Conservation (phyloP, 177 flowering plant genomes). For the Telopea speciosissima region DNA sequence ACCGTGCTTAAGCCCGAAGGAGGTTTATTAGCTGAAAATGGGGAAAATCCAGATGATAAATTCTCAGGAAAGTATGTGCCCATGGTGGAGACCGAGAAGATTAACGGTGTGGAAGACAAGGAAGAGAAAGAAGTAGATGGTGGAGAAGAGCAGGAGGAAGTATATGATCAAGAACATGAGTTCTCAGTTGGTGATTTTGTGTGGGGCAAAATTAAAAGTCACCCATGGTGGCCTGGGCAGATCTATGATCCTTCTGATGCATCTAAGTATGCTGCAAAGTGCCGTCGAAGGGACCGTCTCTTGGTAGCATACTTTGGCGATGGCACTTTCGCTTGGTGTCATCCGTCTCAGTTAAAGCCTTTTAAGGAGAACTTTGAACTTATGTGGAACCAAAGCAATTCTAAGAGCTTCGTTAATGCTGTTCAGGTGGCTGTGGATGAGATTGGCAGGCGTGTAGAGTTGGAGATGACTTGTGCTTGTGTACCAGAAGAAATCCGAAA, state of each 20-base stretch:
- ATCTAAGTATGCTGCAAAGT: slow-evolving; percentile 24
- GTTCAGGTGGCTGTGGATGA: slow-evolving; percentile 49
- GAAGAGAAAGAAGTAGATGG: slow-evolving; percentile 4
- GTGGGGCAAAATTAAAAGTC: slow-evolving; percentile 44
- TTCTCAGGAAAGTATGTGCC: background rate
- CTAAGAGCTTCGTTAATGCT: slow-evolving; percentile 47
- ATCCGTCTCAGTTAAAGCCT: slow-evolving; percentile 45
- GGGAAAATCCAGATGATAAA: background rate
- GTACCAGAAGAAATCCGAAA: slow-evolving; percentile 15
- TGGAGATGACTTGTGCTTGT: slow-evolving; percentile 56
- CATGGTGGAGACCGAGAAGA: background rate
- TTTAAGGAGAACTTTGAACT: slow-evolving; percentile 40
- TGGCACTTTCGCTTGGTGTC: slow-evolving; percentile 45
- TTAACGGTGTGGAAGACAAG: slow-evolving; percentile 3
- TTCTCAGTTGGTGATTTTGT: slow-evolving; percentile 51
- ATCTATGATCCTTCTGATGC: slow-evolving; percentile 40
- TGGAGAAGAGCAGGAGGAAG: slow-evolving; percentile 7
- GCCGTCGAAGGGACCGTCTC: slow-evolving; percentile 21
- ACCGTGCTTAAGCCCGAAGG: background rate
- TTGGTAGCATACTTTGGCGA: slow-evolving; percentile 48
- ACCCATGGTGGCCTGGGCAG: slow-evolving; percentile 64
- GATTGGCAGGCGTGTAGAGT: slow-evolving; percentile 38
- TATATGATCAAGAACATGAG: slow-evolving; percentile 7
- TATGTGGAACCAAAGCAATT: slow-evolving; percentile 32
- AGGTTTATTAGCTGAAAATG: background rate